Conservation (phyloP, 2,329 filamentous ascomycete species). For the Davidsoniella eucalypti region DNA sequence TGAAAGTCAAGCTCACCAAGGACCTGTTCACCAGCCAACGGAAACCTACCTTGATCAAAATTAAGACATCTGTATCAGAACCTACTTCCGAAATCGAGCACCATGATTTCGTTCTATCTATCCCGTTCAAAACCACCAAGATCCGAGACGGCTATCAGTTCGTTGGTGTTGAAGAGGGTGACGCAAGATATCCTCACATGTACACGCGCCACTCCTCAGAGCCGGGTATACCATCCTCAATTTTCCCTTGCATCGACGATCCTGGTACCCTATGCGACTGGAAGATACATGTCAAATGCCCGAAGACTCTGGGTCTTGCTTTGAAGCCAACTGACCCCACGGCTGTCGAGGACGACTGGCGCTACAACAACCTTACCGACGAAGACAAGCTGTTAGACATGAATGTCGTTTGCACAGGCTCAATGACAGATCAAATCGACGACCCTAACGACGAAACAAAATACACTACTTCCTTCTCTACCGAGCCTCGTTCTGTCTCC, state of each 20-base stretch:
- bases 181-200: constrained; percentile 73
- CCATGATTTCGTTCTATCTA: constrained; percentile 32
- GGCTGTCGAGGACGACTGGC: constrained; percentile 20
- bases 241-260: constrained; percentile 91
- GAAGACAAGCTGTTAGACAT: constrained; percentile 83
- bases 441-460: constrained; percentile 63
- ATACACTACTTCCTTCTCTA: constrained; percentile 76
- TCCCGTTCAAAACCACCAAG: constrained; percentile 62
- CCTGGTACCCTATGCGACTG: constrained; percentile 66
- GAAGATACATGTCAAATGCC: constrained; percentile 75
- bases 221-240: constrained; percentile 62
- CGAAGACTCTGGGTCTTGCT: constrained; percentile 71
- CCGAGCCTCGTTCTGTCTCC: constrained; percentile 50
- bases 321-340: constrained; percentile 23
- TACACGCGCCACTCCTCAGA: constrained; percentile 73
- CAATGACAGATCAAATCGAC: constrained; percentile 65
- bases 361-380: constrained; percentile 31
- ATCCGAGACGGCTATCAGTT: constrained; percentile 84
- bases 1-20: constrained; percentile 22
- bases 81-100: constrained; percentile 18
- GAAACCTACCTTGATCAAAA: constrained; percentile 29
- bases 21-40: constrained; percentile 15
- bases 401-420: constrained; percentile 79
- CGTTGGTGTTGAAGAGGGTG: constrained; percentile 65
- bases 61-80: constrained; percentile 28